Evolutionary conservation across 2,329 filamentous ascomycete species (phyloP), one percentile per base, ranked within the genome.

Genomic region (Claviceps sp.): DNA sequence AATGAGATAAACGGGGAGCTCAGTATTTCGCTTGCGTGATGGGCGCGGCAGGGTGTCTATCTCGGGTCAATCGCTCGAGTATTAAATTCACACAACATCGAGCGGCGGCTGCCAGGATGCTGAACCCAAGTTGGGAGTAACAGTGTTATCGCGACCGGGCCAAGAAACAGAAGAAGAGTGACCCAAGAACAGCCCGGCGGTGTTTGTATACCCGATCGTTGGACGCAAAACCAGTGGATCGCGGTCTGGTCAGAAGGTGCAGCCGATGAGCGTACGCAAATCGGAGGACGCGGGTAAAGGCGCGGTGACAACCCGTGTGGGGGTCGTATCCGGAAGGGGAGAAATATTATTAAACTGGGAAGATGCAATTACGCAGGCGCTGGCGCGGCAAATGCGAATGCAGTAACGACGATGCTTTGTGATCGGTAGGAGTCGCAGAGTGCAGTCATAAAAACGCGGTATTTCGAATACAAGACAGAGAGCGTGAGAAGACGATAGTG

Each of bases 21-120:
- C 9, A 11, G 29, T 34, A 9, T 34, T 34, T 34, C 29, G 29
- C 29, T 34, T n/a, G 38, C 38, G 14, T n/a, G 38, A 17, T 43
- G 45, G 48, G 51, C 52, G 52, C 49, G 49, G 51, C 49, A 52
- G 49, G 46, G 47, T 56, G 56, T 56, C 54, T 59, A 23, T 29
- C 14, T 23, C 54, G 49, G 29, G 54, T 52, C 49, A 53, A 47
- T 53, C 51, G 54, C 52, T 55, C 48, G 53, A 48, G 45, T 52
- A 55, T 59, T 55, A 34, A 34, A 54, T 58, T 45, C 14, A 56
- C 14, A 56, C 59, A 54, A 61, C 48, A 51, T 50, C 42, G 22
- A 36, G 34, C 14, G 50, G 22, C n/a, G 50, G 22, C 34, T 52
- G 50, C 42, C 34, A 47, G 43, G 46, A 52, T 53, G 50, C 50